Base-by-base conservation (phyloP, 768 basidiomycete species). In the Dioszegia aurantiaca region DNA sequence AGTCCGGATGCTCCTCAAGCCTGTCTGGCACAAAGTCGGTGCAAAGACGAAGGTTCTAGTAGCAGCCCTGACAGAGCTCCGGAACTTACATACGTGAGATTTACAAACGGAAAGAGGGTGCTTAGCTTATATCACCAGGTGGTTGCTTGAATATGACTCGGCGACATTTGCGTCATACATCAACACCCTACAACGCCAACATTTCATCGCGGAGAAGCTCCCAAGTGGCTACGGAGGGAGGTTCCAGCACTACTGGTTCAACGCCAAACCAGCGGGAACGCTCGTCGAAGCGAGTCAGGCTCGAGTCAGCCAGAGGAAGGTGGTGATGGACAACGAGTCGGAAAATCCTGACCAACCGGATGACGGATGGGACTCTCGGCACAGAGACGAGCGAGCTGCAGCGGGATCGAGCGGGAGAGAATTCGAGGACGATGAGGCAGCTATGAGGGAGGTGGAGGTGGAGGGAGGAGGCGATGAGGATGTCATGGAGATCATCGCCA, bases 21-120 rank as follows among this genome's bases (percentile, higher is more conserved):
- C 91, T 0, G 87, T 95, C 6, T 98, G 95, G 94, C 92, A 98
- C 76, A 90, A 91, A 77, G 93, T 94, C 26, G 91, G 91, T 0
- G 86, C 89, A 0, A 87, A 84, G 60, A 98, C 93, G 4, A 91
- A 89, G 66, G 89, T 92, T 60, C 83, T 98, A 11, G 90, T 97
- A 9, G 83, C 81, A 49, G 94, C 98, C 73, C 83, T 99, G 17
- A 85, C 87, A 0, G 87, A 86, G 1, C 81, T 99, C 0, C 82
- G 95, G 0, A 85, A 86, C 43, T 82, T 98, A 4, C 83, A 97
- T 41, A 81, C 81, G 89, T 91, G 67, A 60, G 87, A 63, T 28
- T n/a, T 1, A 16, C 17, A 5, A 11, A 31, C 14, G 9, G 11
- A 19, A 14, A 28, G 12, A 19, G 33, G 4, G 11, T 24, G 46